A percentile compares a stretch with the other conserved stretches of the same genome.
phyloP scores from a whole-genome alignment of 2,329 filamentous ascomycete genomes.

The Paraphaeosphaeria minitans region DNA sequence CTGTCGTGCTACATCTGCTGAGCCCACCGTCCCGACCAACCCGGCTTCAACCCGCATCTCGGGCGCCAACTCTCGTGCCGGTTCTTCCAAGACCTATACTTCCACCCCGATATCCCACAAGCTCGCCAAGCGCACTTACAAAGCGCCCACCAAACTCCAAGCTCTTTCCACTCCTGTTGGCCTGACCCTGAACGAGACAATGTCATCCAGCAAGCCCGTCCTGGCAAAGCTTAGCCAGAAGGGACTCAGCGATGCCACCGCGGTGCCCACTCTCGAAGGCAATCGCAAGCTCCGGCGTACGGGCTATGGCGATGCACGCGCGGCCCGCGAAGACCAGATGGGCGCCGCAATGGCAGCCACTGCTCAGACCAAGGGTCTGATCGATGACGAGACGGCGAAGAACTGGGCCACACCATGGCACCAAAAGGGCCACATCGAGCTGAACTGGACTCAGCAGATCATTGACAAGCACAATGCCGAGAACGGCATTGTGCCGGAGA shows the following conservation, averaged over 20 bases:
- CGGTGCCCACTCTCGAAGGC: not conserved
- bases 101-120: not conserved
- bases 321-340: conserved; percentile 19
- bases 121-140: not conserved
- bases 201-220: not conserved
- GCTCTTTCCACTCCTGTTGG: not conserved
- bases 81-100: not conserved
- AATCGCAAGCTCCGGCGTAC: conserved; percentile 10
- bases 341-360: conserved; percentile 19
- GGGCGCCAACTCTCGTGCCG: not conserved
- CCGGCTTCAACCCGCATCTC: not conserved
- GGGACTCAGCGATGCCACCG: not conserved
- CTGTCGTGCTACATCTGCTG: not conserved
- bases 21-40: not conserved
- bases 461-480: conserved; percentile 18
- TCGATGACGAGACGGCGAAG: conserved; percentile 19
- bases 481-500: conserved; percentile 11
- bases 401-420: conserved; percentile 23
- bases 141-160: not conserved
- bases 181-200: not conserved
- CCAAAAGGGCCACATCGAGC: conserved; percentile 13
- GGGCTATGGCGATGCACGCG: conserved; percentile 24
- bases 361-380: conserved; percentile 13
- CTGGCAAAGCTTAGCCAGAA: not conserved
- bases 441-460: conserved; percentile 21